Base-by-base conservation (phyloP, 2,329 filamentous ascomycete genomes). In the Dactylellina cionopaga region DNA sequence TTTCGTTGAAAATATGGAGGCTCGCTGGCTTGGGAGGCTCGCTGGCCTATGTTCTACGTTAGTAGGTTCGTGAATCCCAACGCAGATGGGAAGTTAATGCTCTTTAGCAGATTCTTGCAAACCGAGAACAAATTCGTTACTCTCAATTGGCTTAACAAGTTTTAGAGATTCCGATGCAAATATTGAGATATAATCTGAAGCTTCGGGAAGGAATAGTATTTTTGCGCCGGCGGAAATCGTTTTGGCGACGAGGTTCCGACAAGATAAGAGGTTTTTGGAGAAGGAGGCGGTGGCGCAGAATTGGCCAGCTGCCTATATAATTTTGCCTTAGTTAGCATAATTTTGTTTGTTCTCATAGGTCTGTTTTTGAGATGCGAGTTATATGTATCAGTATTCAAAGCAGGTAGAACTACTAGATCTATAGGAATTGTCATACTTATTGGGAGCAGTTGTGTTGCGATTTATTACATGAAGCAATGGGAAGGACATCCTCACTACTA, bases 191-290 rank as follows among this genome's bases (percentile, higher is more conserved):
- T 96, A 97, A 82, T 96, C 92, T 64, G 87, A 88, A 22, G 94
- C 94, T 84, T 97, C 94, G 10, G 94, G 94, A 58, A 97, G 89
- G 82, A 98, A 97, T 52, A 97, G 86, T 15, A 92, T 91, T 84
- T 92, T 90, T 62, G 93, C 93, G 44, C 92, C 92, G 64, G 89
- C 89, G 25, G 84, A 83, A 6, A 89, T 88, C 31, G 94, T 92
- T 79, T 90, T 90, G 66, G 84, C 84, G 62, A 95, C 85, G 46
- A 96, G 84, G 39, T 81, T 83, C 73, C 88, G 87, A 80, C 92
- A 96, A 80, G 94, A 90, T 52, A 86, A 83, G 44, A 97, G 87
- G 80, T 97, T 98, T 77, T 90, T 86, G 75, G 86, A 81, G 83
- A 95, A 88, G 75, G 87, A 90, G 74, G 88, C 85, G 68, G 92